Evolutionary conservation across 164 flowering plant species (phyloP), one percentile per base, ranked within the genome.

Genomic region (Liriodendron chinense): DNA sequence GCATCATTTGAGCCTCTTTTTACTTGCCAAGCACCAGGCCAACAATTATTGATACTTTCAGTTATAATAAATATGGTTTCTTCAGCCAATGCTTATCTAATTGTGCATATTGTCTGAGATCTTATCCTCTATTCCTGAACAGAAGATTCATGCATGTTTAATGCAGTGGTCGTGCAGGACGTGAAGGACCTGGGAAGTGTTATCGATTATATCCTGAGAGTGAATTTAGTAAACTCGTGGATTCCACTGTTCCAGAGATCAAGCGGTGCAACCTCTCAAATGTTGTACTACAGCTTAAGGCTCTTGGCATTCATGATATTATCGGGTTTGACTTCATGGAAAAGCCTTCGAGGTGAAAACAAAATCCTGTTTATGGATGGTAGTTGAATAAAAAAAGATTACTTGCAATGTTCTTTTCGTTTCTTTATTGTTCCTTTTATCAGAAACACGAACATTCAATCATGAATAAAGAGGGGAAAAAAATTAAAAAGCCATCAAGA

Each of bases 91-190:
- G 2, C 2, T 7, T 24, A 34, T 47, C 56, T 69, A 13, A 13
- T 43, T 47, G 4, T n/a, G 71, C 23, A 18, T 69, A 9, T n/a
- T 69, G 16, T 26, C 9, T 47, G 47, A 69, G 14, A 9, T 62
- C 67, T 9, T 61, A 28, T 61, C 57, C 13, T 6, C 6, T 26
- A 20, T 72, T 25, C 13, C 4, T 16, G 18, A 8, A 57, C 7
- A 64, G 50, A 20, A 68, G 47, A 63, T 80, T 77, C 26, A 72
- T 49, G 5, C 56, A 71, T 61, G 72, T 73, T 66, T 78, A 12
- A 21, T 81, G 63, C 86, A 96, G 98, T 88, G 99, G 99, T 20
- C 97, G 97, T 83, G 98, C 99, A 80, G 99, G 99, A 69, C 97
- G 98, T 84, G 97, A 96, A 82, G 90, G 94, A 74, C 91, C 98